A percentile compares a stretch with the other conserved stretches of the same genome.
Evolutionary conservation across 495 filamentous ascomycete species (phyloP).

Genomic region (Penicillium pancosmium): DNA sequence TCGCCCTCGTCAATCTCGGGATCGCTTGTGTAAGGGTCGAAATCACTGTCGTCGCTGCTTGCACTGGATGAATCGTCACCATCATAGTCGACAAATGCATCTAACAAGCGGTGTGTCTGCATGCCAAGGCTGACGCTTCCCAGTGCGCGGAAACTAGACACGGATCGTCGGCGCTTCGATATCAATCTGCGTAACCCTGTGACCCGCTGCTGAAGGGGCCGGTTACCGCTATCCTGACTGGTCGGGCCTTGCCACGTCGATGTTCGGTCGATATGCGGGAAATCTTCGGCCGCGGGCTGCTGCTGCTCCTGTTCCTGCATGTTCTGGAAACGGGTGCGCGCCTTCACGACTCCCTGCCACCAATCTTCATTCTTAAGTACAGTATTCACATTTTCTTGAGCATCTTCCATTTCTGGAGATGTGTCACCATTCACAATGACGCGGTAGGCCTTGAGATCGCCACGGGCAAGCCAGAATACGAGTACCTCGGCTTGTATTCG

Average conservation of each 20-base stretch:
- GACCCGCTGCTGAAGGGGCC: conserved; percentile 39
- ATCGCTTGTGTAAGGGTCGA: conserved; percentile 42
- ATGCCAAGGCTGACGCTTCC: conserved; percentile 71
- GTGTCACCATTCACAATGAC: conserved; percentile 72
- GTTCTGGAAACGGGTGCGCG: conserved; percentile 47
- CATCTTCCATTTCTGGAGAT: conserved; percentile 42
- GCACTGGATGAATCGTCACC: conserved; percentile 50
- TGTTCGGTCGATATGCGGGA: conserved; percentile 29
- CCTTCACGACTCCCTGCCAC: conserved; percentile 76
- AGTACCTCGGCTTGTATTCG: conserved; percentile 78
- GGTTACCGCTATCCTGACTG: conserved; percentile 55
- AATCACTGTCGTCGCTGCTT: conserved; percentile 49
- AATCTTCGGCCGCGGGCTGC: conserved; percentile 14
- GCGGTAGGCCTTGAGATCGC: conserved; percentile 72
- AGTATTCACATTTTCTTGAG: conserved; percentile 55
- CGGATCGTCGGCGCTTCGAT: conserved; percentile 59
- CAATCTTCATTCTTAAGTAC: conserved; percentile 71
- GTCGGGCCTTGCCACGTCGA: conserved; percentile 57
- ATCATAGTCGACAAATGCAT: conserved; percentile 62
- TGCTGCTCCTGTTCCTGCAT: conserved; percentile 16
- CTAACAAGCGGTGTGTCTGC: conserved; percentile 71
- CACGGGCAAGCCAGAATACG: conserved; percentile 82
- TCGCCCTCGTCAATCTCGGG: conserved; percentile 31
- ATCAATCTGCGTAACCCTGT: conserved; percentile 55
- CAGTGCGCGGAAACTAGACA: conserved; percentile 63